phyloP scores from a whole-genome alignment of 176 grass and related monocot species.

The Ensete ventricosum region DNA sequence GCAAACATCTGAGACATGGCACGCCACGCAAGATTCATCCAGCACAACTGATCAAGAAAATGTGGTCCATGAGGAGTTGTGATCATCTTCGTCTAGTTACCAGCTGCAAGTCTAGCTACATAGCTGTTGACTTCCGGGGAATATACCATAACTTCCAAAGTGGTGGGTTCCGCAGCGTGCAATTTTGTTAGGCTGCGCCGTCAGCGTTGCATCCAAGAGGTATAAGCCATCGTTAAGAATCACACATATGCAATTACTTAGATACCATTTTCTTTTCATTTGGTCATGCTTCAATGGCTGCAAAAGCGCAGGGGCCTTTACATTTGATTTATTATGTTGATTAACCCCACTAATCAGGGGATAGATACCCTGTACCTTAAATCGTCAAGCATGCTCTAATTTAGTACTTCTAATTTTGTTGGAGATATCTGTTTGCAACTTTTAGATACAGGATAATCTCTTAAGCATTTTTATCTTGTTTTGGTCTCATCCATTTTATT shows the following conservation, averaged over 20 bases:
- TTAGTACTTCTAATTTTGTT: too few species aligned
- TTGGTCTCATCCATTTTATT: too few species aligned
- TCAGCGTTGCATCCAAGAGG: not conserved
- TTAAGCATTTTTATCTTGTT: too few species aligned
- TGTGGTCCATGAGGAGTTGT: conserved; percentile 80
- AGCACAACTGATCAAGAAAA: conserved; percentile 40
- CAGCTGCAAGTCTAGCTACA: not conserved
- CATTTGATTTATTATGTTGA: not conserved
- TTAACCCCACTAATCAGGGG: not conserved
- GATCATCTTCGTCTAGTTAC: not conserved
- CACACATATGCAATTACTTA: not conserved
- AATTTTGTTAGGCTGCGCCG: not conserved
- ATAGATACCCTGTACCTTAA: not conserved
- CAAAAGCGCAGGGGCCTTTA: not conserved
- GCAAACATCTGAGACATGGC: conserved; percentile 27
- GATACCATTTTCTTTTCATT: not conserved
- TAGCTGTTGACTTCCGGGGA: not conserved
- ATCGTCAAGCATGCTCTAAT: not conserved
- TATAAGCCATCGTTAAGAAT: not conserved
- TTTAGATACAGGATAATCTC: too few species aligned
- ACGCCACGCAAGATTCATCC: conserved; percentile 26
- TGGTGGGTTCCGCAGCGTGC: not conserved
- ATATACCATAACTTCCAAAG: not conserved
- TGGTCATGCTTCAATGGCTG: not conserved
- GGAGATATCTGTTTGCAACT: too few species aligned